Percentiles rank a stretch among this genome's conserved stretches.
Conservation (phyloP, 768 basidiomycete genomes). For the Tricholomella constricta region DNA sequence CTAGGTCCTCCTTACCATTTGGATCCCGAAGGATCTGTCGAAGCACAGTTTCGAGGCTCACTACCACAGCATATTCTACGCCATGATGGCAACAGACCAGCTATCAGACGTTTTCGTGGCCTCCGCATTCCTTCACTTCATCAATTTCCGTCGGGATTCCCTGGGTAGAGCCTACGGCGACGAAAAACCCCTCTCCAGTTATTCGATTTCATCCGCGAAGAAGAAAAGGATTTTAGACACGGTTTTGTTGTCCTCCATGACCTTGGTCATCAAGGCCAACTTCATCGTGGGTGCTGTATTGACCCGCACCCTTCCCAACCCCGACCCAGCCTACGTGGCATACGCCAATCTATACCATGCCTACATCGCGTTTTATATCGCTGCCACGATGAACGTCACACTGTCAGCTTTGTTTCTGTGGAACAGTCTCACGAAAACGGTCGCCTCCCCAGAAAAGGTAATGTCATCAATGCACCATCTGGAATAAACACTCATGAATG, state of each 20-base stretch:
- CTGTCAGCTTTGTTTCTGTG: slow-evolving; percentile 3
- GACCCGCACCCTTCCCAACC: not conserved
- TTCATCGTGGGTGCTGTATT: slow-evolving; percentile 1
- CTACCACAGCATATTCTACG: not conserved
- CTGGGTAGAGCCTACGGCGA: not conserved
- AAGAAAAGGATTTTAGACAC: slow-evolving; percentile 1
- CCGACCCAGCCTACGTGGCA: not conserved
- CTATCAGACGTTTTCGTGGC: slow-evolving; percentile 7
- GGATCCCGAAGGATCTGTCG: slow-evolving; percentile 5
- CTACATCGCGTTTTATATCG: slow-evolving; percentile 3
- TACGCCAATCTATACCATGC: slow-evolving; percentile 1
- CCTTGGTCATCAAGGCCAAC: not conserved
- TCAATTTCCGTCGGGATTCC: slow-evolving; percentile 1
- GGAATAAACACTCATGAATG: not conserved
- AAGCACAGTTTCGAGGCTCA: not conserved
- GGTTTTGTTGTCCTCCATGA: slow-evolving; percentile 1
- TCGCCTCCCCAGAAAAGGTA: not conserved
- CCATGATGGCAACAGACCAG: slow-evolving; percentile 3
- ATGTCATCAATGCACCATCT: not conserved
- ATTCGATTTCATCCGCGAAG: not conserved
- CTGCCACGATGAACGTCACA: not conserved
- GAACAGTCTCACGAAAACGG: not conserved
- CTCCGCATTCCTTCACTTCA: slow-evolving; percentile 6
- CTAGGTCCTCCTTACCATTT: slow-evolving; percentile 4
- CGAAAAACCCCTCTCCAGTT: not conserved